Evolutionary conservation across 2,329 filamentous ascomycete species (phyloP).

Genomic region (Phoma herbarum): DNA sequence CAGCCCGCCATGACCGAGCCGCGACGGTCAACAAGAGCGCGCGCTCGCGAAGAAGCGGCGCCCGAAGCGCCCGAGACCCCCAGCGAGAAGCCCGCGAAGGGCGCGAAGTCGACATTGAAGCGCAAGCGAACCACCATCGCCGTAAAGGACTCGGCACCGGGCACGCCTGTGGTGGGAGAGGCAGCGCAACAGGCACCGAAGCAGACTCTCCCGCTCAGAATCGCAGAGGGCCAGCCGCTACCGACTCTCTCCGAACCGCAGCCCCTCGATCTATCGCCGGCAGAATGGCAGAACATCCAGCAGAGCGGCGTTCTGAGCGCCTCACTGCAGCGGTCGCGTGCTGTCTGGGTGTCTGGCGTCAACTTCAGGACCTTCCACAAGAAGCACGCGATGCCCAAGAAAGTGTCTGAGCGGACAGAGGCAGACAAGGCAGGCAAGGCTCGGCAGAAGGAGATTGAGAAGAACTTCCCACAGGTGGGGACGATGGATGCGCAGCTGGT

Average conservation of each 20-base stretch:
- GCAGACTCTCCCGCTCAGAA: slow-evolving; percentile 65
- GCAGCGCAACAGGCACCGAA: slow-evolving; percentile 24
- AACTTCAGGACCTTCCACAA: slow-evolving; percentile 52
- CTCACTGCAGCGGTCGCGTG: slow-evolving; percentile 75
- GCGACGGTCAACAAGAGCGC: slow-evolving; percentile 48
- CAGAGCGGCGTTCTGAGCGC: slow-evolving; percentile 80
- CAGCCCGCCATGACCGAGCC: slow-evolving; percentile 45
- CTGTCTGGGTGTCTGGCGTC: slow-evolving; percentile 53
- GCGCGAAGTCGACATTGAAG: slow-evolving; percentile 42
- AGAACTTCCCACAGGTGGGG: slow-evolving; percentile 50
- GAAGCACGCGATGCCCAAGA: slow-evolving; percentile 49
- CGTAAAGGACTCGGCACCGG: slow-evolving; percentile 38
- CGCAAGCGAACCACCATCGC: slow-evolving; percentile 42
- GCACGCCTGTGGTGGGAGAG: slow-evolving; percentile 33
- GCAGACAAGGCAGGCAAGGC: slow-evolving; percentile 67
- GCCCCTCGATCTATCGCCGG: slow-evolving; percentile 66
- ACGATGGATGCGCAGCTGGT: slow-evolving; percentile 68
- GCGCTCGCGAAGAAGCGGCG: slow-evolving; percentile 47
- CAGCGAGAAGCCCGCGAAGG: slow-evolving; percentile 39
- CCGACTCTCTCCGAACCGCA: slow-evolving; percentile 76
- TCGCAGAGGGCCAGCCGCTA: slow-evolving; percentile 72
- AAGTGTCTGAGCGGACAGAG: slow-evolving; percentile 66
- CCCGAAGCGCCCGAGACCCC: slow-evolving; percentile 34
- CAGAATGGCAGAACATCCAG: slow-evolving; percentile 76
- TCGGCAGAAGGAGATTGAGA: slow-evolving; percentile 65